These are phyloP conservation scores for Aegilops tauschii DNA, from an alignment of 176 grass and related monocot species.

Conservation along the genomic window DNA sequence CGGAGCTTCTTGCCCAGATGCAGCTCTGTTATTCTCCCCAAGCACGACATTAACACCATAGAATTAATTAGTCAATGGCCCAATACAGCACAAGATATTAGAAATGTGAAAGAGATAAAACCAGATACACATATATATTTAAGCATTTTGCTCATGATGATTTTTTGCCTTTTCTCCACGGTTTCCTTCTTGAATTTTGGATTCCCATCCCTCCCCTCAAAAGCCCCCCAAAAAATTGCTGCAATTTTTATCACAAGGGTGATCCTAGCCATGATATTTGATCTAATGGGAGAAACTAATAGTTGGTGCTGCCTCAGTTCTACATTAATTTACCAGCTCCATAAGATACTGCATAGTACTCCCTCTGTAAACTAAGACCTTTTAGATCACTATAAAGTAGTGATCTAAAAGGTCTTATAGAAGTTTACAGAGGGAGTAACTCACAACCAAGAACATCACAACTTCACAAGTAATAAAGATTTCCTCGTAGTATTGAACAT, in stretches of 20 bases:
- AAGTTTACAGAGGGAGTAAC: neutral
- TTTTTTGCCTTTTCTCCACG: neutral
- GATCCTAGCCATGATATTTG: neutral
- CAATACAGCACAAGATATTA: constrained; percentile 18
- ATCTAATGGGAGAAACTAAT: constrained; percentile 1
- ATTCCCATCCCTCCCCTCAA: neutral
- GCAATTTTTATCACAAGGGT: constrained; percentile 2
- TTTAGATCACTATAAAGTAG: too few relatives aligned
- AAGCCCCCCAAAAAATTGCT: neutral
- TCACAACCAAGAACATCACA: constrained; percentile 19
- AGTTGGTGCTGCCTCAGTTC: constrained; percentile 8
- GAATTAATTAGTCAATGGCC: neutral
- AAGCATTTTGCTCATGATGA: neutral
- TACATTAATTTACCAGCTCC: constrained; percentile 13
- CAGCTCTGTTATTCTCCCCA: constrained; percentile 61
- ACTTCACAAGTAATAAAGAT: neutral
- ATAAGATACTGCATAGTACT: neutral
- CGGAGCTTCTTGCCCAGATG: constrained; percentile 64
- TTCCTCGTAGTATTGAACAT: neutral
- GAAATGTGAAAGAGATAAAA: constrained; percentile 12
- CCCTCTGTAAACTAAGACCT: too few relatives aligned
- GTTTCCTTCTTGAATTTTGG: neutral
- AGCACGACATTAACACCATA: constrained; percentile 19
- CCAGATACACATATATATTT: neutral
- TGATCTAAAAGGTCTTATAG: too few relatives aligned